A percentile compares a stretch with the other conserved stretches of the same genome.
Conservation (phyloP, 176 grass and related monocot genomes). For the Aegilops bicornis region DNA sequence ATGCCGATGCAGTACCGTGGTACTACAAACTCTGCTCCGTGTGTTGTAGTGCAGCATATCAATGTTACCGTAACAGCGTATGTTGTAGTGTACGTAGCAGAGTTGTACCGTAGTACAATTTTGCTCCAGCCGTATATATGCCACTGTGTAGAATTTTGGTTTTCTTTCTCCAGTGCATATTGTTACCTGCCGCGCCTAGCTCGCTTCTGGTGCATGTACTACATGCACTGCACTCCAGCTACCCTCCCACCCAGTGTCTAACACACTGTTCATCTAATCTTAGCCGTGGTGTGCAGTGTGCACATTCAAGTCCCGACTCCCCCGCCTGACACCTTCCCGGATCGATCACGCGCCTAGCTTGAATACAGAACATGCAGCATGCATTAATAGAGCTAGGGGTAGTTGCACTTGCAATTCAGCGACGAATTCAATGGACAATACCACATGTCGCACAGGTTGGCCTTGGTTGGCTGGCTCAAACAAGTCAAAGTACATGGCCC, state of each 20-base stretch:
- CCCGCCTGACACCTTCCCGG: not conserved
- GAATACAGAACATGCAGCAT: slow-evolving; percentile 9
- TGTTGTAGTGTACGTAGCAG: too few species aligned
- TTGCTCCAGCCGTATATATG: not conserved
- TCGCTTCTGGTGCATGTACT: too few species aligned
- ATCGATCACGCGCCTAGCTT: not conserved
- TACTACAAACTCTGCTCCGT: not conserved
- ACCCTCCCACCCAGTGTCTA: not conserved
- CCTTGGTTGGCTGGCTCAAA: not conserved
- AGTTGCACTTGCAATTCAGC: not conserved
- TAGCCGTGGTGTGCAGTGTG: not conserved
- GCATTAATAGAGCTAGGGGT: not conserved
- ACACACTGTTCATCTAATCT: not conserved
- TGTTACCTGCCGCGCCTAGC: too few species aligned
- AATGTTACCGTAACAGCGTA: too few species aligned
- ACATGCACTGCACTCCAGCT: not conserved
- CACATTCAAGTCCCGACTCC: not conserved
- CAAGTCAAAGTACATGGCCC: not conserved
- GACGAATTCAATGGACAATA: not conserved
- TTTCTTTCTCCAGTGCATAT: not conserved
- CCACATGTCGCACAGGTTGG: not conserved
- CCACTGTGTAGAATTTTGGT: not conserved
- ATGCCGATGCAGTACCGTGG: not conserved
- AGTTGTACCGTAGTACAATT: too few species aligned
- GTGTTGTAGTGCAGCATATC: not conserved